Evolutionary conservation across 1,284 basidiomycete species (phyloP).

Genomic region (Fomes fomentarius): DNA sequence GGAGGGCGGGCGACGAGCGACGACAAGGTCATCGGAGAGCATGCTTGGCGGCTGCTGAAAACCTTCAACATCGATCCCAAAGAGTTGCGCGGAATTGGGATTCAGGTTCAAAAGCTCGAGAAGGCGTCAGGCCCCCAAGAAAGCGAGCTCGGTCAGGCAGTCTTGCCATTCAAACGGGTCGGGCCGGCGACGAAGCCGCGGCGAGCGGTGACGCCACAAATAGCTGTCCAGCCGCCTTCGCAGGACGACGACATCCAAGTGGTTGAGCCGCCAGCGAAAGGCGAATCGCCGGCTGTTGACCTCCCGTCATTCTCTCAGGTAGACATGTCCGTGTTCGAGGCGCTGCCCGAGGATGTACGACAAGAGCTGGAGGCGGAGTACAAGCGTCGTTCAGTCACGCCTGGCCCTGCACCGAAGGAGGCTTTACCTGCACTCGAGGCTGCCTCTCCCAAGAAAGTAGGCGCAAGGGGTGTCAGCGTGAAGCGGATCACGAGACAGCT

Average conservation of each 20-base stretch:
- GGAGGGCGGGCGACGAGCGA: slow-evolving; percentile 78
- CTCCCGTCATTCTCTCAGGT: slow-evolving; percentile 77
- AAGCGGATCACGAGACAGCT: slow-evolving; percentile 66
- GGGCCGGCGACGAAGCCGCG: slow-evolving; percentile 23
- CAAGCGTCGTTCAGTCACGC: slow-evolving; percentile 56
- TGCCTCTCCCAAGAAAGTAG: slow-evolving; percentile 26
- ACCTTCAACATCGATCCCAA: slow-evolving; percentile 78
- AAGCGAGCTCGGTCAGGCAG: slow-evolving; percentile 50
- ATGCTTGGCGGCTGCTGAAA: slow-evolving; percentile 78
- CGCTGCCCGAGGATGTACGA: slow-evolving; percentile 72
- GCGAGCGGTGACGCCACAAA: slow-evolving; percentile 28
- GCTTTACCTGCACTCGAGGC: slow-evolving; percentile 16
- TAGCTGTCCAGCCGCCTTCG: slow-evolving; percentile 40
- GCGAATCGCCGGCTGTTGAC: slow-evolving; percentile 37
- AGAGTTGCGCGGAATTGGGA: slow-evolving; percentile 92
- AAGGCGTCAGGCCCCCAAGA: slow-evolving; percentile 31
- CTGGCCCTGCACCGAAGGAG: slow-evolving; percentile 28
- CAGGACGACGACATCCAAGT: slow-evolving; percentile 32
- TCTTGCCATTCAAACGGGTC: slow-evolving; percentile 53
- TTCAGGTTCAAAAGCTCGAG: slow-evolving; percentile 92
- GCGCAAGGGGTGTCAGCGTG: slow-evolving; percentile 43
- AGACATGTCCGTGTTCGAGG: slow-evolving; percentile 71
- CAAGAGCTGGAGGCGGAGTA: slow-evolving; percentile 73
- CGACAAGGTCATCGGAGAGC: slow-evolving; percentile 69
- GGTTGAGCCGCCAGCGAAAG: slow-evolving; percentile 18